phyloP scores from a whole-genome alignment of 2,329 filamentous ascomycete species.

The Exserohilum turcica region DNA sequence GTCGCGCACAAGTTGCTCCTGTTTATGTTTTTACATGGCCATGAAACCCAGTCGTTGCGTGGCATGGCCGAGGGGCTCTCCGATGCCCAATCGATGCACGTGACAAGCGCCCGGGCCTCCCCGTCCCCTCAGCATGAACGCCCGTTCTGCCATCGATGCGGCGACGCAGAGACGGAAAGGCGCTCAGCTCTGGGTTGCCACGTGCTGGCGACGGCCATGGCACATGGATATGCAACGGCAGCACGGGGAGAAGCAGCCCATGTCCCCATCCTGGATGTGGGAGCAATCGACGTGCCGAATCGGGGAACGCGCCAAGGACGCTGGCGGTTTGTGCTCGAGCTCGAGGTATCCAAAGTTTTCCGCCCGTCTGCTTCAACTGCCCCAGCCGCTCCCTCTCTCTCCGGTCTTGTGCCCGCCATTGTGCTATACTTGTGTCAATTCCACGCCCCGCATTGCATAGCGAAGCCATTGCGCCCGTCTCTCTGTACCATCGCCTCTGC shows the following conservation, averaged over 20 bases:
- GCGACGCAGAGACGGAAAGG: not conserved
- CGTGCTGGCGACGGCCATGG: not conserved
- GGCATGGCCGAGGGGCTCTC: not conserved
- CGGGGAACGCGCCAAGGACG: slow-evolving; percentile 17
- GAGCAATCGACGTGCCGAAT: slow-evolving; percentile 16
- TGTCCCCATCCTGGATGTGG: not conserved
- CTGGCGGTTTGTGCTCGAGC: slow-evolving; percentile 23
- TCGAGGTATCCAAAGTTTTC: slow-evolving; percentile 29
- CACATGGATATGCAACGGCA: not conserved
- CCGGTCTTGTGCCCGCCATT: slow-evolving; percentile 20
- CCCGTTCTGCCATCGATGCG: not conserved
- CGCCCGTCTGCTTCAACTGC: slow-evolving; percentile 23
- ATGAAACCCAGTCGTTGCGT: not conserved
- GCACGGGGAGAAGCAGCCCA: too few relatives aligned
- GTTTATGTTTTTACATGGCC: not conserved
- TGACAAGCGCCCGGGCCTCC: slow-evolving; percentile 6
- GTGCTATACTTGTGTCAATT: slow-evolving; percentile 33
- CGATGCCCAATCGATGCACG: not conserved
- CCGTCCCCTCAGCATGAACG: not conserved
- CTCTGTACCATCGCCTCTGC: slow-evolving; percentile 13
- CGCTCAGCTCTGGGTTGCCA: not conserved
- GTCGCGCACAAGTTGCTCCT: not conserved
- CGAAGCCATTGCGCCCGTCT: slow-evolving; percentile 38
- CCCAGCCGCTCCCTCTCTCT: slow-evolving; percentile 13
- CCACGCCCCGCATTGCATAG: slow-evolving; percentile 35